Percentiles rank a stretch among this genome's conserved stretches.
These are phyloP conservation scores for Hypoxylon fragiforme DNA, from an alignment of 495 filamentous ascomycete species.

Conservation along the genomic window DNA sequence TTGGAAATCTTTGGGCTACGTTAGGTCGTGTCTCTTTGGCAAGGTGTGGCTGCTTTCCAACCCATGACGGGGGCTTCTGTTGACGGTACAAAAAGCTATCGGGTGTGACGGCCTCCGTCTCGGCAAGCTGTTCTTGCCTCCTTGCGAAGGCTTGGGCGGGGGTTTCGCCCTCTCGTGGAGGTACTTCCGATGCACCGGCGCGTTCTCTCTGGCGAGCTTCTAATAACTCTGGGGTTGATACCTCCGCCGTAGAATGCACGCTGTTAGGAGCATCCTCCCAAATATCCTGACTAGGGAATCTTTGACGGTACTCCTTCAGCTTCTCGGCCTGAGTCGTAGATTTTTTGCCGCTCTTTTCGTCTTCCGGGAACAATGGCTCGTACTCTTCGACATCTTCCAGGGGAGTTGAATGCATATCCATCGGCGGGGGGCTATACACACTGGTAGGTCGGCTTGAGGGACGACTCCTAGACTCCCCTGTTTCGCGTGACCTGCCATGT, in stretches of 20 bases:
- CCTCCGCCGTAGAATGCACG: constrained; percentile 78
- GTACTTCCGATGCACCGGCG: constrained; percentile 23
- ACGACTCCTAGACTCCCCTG: constrained; percentile 59
- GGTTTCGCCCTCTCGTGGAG: constrained; percentile 47
- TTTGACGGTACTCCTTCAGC: constrained; percentile 62
- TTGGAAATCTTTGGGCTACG: constrained; percentile 78
- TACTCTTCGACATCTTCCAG: constrained; percentile 92
- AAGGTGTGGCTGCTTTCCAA: constrained; percentile 48
- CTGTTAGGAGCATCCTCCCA: constrained; percentile 97
- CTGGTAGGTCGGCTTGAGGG: constrained; percentile 74
- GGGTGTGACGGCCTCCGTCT: constrained; percentile 46
- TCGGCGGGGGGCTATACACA: constrained; percentile 44
- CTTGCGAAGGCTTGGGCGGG: constrained; percentile 57
- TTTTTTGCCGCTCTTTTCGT: constrained; percentile 61
- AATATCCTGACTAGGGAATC: constrained; percentile 91
- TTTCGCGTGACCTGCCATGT: constrained; percentile 61
- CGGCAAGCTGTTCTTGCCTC: constrained; percentile 58
- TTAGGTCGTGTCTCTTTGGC: constrained; percentile 47
- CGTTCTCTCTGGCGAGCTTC: constrained; percentile 45
- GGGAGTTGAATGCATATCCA: constrained; percentile 64
- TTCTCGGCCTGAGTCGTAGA: constrained; percentile 51
- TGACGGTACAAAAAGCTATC: constrained; percentile 50
- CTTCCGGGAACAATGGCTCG: constrained; percentile 91
- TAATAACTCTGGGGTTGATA: constrained; percentile 73
- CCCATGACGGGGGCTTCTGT: constrained; percentile 52